Conservation (phyloP, 116 monocot genomes). For the Thalassia testudinum region DNA sequence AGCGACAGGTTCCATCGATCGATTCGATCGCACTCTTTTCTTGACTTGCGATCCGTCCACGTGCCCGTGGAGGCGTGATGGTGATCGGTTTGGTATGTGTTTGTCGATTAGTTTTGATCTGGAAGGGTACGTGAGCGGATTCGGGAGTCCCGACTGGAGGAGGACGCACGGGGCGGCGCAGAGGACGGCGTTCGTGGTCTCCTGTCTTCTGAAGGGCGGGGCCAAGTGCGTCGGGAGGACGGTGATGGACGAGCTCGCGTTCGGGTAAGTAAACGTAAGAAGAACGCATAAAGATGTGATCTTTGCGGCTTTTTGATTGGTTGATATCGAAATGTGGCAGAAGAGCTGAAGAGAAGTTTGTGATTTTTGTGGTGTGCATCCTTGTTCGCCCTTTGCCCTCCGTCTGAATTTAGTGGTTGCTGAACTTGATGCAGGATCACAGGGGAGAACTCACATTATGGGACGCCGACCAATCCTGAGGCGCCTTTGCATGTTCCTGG, state of each 20-base stretch:
- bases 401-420: too few relatives aligned
- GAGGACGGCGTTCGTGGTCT: slow-evolving; percentile 34
- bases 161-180: slow-evolving; percentile 55
- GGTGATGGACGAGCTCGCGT: slow-evolving; percentile 86
- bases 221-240: slow-evolving; percentile 74
- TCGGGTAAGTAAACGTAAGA: slow-evolving; percentile 35
- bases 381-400: too few relatives aligned
- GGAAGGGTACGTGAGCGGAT: slow-evolving; percentile 61
- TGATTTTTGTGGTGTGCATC: slow-evolving; percentile 1
- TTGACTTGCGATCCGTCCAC: too few relatives aligned
- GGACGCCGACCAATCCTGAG: slow-evolving; percentile 62
- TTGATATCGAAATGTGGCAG: too few relatives aligned
- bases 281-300: too few relatives aligned
- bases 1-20: slow-evolving; percentile 47
- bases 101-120: slow-evolving; percentile 64
- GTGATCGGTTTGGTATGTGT: neutral
- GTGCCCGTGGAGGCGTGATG: neutral
- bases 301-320: too few relatives aligned
- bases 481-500: slow-evolving; percentile 42
- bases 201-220: slow-evolving; percentile 50
- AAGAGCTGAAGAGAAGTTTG: neutral
- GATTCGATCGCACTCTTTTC: slow-evolving; percentile 10
- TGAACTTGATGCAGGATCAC: slow-evolving; percentile 45
- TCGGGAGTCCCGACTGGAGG: slow-evolving; percentile 86
- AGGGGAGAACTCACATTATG: slow-evolving; percentile 86